Conservation (phyloP, 768 basidiomycete genomes). For the Macrolepiota albuminosa region DNA sequence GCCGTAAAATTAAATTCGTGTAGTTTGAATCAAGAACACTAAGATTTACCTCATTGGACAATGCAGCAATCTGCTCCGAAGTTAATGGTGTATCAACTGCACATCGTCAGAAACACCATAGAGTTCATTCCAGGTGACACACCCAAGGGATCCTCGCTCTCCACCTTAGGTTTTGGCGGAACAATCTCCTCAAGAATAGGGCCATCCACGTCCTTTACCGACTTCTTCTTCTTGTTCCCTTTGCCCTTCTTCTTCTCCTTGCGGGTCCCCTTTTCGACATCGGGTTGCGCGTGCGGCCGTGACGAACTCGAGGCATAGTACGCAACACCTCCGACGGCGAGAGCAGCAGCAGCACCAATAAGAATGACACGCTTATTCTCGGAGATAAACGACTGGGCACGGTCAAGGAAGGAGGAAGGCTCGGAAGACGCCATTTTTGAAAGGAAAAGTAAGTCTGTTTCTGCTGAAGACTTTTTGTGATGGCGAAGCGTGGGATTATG, state of each 20-base stretch:
- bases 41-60: slow-evolving; percentile 52
- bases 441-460: background rate
- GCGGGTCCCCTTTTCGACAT: slow-evolving; percentile 44
- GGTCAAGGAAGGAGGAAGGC: slow-evolving; percentile 41
- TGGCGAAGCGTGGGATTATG: slow-evolving; percentile 3
- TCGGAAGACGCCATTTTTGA: slow-evolving; percentile 17
- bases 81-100: slow-evolving; percentile 34
- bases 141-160: slow-evolving; percentile 27
- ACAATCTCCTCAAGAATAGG: slow-evolving; percentile 78
- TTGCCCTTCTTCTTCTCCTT: slow-evolving; percentile 42
- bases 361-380: slow-evolving; percentile 78
- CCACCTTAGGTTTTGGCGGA: slow-evolving; percentile 30
- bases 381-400: slow-evolving; percentile 61
- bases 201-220: slow-evolving; percentile 54
- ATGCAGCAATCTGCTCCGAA: slow-evolving; percentile 48
- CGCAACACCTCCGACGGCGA: slow-evolving; percentile 70
- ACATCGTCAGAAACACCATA: slow-evolving; percentile 20
- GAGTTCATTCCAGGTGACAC: slow-evolving; percentile 3
- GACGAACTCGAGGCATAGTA: slow-evolving; percentile 67
- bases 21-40: background rate
- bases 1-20: slow-evolving; percentile 8
- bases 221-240: slow-evolving; percentile 50
- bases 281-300: slow-evolving; percentile 24
- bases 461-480: slow-evolving; percentile 3
- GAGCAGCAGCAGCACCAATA: slow-evolving; percentile 63